phyloP scores from a whole-genome alignment of 2,329 filamentous ascomycete species.

The Colletotrichum zoysiae region DNA sequence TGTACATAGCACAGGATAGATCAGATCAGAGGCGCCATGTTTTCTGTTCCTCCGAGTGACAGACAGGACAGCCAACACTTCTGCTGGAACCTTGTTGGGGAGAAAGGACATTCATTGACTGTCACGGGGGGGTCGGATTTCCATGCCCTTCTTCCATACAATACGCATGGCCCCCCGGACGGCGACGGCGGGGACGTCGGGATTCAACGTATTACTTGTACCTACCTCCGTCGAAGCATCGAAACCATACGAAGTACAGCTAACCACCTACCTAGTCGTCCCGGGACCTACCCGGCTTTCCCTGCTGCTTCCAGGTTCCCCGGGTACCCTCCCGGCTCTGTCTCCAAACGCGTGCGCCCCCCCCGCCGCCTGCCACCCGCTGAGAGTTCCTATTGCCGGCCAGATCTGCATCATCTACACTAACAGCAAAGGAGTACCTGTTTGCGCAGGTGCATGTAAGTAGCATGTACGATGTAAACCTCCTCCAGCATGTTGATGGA shows the following conservation, averaged over 20 bases:
- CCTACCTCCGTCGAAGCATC: constrained; percentile 1
- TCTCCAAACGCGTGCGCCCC: background rate
- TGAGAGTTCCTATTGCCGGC: background rate
- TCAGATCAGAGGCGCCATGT: background rate
- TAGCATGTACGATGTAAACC: background rate
- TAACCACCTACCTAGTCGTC: constrained; percentile 6
- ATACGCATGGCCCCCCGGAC: constrained; percentile 2
- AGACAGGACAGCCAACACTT: background rate
- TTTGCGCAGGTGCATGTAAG: background rate
- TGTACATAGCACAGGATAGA: too few relatives aligned
- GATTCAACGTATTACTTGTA: background rate
- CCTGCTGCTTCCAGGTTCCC: constrained; percentile 17
- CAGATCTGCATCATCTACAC: background rate
- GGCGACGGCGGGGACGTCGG: background rate
- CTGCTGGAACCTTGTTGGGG: constrained; percentile 23
- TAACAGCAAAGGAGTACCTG: background rate
- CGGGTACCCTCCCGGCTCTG: constrained; percentile 21
- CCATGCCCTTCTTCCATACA: constrained; percentile 16
- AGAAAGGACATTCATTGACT: background rate
- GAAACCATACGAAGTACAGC: too few relatives aligned
- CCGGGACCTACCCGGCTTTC: constrained; percentile 26
- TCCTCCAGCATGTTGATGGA: background rate
- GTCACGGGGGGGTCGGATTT: constrained; percentile 12
- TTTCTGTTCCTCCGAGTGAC: background rate
- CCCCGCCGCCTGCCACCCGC: constrained; percentile 6